Percentiles rank a stretch among this genome's conserved stretches.
phyloP scores from a whole-genome alignment of 208 protist species.

The Trypanosoma cruzi region DNA sequence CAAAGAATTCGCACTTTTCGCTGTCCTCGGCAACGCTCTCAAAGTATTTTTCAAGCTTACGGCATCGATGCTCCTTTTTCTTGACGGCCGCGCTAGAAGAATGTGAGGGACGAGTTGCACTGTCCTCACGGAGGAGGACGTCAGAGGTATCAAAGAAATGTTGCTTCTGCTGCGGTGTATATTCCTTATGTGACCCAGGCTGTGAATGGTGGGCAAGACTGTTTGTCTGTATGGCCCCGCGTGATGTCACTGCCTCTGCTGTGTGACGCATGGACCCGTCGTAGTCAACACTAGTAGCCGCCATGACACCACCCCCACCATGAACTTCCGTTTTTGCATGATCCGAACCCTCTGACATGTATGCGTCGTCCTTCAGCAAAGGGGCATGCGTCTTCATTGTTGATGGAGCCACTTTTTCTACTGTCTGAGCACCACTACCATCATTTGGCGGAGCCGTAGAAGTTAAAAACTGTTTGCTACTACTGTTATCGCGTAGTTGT shows the following conservation, averaged over 20 bases:
- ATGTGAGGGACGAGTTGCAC: not conserved
- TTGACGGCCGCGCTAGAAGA: not conserved
- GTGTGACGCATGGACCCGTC: not conserved
- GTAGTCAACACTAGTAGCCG: not conserved
- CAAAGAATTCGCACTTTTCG: slow-evolving; percentile 28
- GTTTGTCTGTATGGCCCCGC: not conserved
- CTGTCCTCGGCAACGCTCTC: slow-evolving; percentile 17
- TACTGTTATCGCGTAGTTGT: not conserved
- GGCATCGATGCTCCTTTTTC: not conserved
- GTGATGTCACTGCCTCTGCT: not conserved
- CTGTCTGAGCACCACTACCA: not conserved
- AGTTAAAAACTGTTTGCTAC: not conserved
- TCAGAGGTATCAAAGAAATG: not conserved
- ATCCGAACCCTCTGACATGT: not conserved
- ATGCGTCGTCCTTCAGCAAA: not conserved
- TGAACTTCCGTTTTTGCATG: not conserved
- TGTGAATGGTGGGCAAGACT: not conserved
- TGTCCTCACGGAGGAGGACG: not conserved
- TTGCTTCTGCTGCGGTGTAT: not conserved
- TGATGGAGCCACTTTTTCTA: not conserved
- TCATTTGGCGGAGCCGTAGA: not conserved
- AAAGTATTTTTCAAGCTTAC: slow-evolving; percentile 22
- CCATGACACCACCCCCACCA: not conserved
- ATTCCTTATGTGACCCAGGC: not conserved
- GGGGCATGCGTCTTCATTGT: not conserved